A percentile compares a stretch with the other conserved stretches of the same genome.
Conservation (phyloP, 106 monocot genomes). For the Phalaenopsis aphrodite region DNA sequence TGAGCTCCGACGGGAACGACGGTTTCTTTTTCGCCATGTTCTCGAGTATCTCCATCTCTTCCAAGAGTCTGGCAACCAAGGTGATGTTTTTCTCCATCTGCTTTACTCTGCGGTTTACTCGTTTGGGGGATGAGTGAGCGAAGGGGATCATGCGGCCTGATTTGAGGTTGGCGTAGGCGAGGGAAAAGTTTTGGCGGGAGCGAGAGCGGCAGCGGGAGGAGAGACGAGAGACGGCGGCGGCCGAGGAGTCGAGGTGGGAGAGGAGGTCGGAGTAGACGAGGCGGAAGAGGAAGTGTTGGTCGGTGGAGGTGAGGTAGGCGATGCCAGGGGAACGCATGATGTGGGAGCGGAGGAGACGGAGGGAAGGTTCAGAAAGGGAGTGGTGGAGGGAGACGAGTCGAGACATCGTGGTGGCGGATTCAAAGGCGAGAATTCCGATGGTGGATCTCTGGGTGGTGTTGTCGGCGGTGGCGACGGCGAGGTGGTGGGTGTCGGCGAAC, state of each 20-base stretch:
- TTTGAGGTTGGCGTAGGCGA: slow-evolving; percentile 50
- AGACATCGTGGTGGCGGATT: slow-evolving; percentile 26
- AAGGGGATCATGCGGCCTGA: slow-evolving; percentile 19
- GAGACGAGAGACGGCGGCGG: slow-evolving; percentile 40
- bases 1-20: slow-evolving; percentile 18
- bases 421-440: slow-evolving; percentile 3
- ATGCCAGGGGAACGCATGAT: slow-evolving; percentile 66
- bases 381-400: slow-evolving; percentile 55
- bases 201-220: slow-evolving; percentile 23
- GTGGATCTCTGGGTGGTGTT: background rate
- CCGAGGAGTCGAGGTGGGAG: slow-evolving; percentile 48
- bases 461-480: background rate
- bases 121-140: slow-evolving; percentile 8
- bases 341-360: slow-evolving; percentile 33
- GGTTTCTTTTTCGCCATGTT: slow-evolving; percentile 34
- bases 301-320: slow-evolving; percentile 60
- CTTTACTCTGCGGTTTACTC: slow-evolving; percentile 37
- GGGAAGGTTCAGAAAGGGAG: slow-evolving; percentile 39
- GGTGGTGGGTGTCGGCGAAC: background rate
- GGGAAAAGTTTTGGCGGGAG: slow-evolving; percentile 23
- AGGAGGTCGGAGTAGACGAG: slow-evolving; percentile 64
- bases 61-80: slow-evolving; percentile 20
- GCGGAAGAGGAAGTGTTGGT: slow-evolving; percentile 52
- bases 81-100: slow-evolving; percentile 48
- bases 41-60: slow-evolving; percentile 52